phyloP scores from a whole-genome alignment of 1,139 yeast genomes.

The Debaryomyces robertsiae region DNA sequence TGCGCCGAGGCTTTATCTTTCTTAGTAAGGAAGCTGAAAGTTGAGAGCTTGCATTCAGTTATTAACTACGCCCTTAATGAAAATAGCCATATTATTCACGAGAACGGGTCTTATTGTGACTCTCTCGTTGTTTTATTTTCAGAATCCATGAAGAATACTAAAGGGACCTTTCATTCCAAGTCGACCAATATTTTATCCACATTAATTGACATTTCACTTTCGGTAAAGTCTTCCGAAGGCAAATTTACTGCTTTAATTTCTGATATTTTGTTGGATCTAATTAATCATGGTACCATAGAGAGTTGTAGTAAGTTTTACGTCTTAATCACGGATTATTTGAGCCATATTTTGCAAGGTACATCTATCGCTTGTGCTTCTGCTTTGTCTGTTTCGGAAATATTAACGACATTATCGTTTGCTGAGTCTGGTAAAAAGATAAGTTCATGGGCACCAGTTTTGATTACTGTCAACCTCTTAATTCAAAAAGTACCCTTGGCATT shows the following conservation, averaged over 20 bases:
- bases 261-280: constrained; percentile 60
- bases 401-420: constrained; percentile 55
- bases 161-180: constrained; percentile 74
- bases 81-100: constrained; percentile 32
- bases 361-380: constrained; percentile 15
- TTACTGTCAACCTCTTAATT: constrained; percentile 18
- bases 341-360: constrained; percentile 15
- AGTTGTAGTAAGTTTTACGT: constrained; percentile 52
- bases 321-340: constrained; percentile 32
- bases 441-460: constrained; percentile 40
- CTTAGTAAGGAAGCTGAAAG: constrained; percentile 68
- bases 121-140: constrained; percentile 66
- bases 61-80: constrained; percentile 55
- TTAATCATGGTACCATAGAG: constrained; percentile 62
- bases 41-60: constrained; percentile 49
- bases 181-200: constrained; percentile 51
- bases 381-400: constrained; percentile 30
- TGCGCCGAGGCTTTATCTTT: constrained; percentile 92
- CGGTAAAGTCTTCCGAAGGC: constrained; percentile 19
- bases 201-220: constrained; percentile 42
- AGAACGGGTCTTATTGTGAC: constrained; percentile 49
- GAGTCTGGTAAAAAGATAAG: constrained; percentile 68
- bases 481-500: constrained; percentile 15
- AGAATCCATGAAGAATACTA: constrained; percentile 75
- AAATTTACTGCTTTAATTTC: constrained; percentile 49